Evolutionary conservation across 176 grass and related monocot species (phyloP), one percentile per base, ranked within the genome.

Genomic region (Oropetium thomaeum): DNA sequence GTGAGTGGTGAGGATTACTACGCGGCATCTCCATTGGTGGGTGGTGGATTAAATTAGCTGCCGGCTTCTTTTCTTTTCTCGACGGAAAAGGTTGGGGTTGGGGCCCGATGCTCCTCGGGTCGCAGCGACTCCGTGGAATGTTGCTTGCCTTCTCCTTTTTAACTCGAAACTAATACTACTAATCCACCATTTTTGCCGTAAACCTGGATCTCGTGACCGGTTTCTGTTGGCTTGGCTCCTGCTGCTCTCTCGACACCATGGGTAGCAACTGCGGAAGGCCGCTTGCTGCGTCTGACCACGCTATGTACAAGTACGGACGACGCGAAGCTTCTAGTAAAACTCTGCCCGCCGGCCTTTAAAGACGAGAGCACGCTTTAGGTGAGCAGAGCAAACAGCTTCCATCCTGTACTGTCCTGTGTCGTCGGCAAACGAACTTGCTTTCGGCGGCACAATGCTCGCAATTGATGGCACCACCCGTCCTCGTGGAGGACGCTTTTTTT

Each of bases 21-120:
- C 47, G 59, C 48, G 37, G 51, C 51, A 54, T 25, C n/a, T 17
- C 54, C 64, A 40, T 77, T 63, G 72, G 82, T 39, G 25, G 31
- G 59, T 62, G 30, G 14, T 31, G 30, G 82, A 25, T 78, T 70
- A 52, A 60, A 60, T 76, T 70, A 34, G 74, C 57, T 12, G 25
- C 65, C 19, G 10, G 5, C 15, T 9, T 10, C 52, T 26, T 23
- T 55, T 27, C 23, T 26, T 13, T 54, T 53, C 37, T 40, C 31
- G 8, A 22, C 22, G 25, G 22, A 37, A 58, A 66, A 8, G 17
- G 17, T 2, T 20, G 4, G 19, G 16, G 19, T 42, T 13, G 23
- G 33, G 44, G 32, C 35, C 20, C 8, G 8, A 1, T 10, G n/a
- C n/a, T n/a, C 22, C 19, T 52, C 19, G 48, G 5, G 6, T 8